Evolutionary conservation across 1,284 basidiomycete genomes (phyloP).

Genomic region (Malassezia nana): DNA sequence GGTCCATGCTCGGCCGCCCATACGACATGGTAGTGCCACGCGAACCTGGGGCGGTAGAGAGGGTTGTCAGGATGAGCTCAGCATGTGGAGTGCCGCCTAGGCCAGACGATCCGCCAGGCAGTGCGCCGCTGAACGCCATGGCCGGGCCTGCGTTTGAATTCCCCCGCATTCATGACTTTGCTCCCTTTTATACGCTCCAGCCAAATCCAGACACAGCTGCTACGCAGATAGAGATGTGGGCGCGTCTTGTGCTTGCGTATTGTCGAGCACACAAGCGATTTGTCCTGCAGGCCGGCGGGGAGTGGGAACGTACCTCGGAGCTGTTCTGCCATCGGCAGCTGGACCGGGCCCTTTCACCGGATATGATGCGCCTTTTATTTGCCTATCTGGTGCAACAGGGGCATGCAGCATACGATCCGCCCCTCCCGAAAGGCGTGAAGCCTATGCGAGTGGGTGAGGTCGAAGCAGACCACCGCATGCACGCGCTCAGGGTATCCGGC

Average conservation of each 20-base stretch:
- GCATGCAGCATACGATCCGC: conserved; percentile 14
- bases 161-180: conserved; percentile 53
- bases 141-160: conserved; percentile 40
- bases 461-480: conserved; percentile 3
- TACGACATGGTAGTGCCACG: not conserved
- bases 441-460: not conserved
- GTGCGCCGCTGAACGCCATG: not conserved
- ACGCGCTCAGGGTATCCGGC: conserved; percentile 8
- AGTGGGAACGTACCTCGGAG: conserved; percentile 18
- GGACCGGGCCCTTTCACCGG: conserved; percentile 14
- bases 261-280: conserved; percentile 50
- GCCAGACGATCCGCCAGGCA: too few relatives aligned
- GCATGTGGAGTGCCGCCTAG: not conserved
- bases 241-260: conserved; percentile 50
- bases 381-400: conserved; percentile 30
- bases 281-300: conserved; percentile 46
- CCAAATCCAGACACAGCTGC: conserved; percentile 51
- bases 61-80: not conserved
- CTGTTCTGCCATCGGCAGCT: conserved; percentile 12
- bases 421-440: conserved; percentile 5
- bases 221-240: conserved; percentile 53
- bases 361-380: conserved; percentile 24
- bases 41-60: not conserved
- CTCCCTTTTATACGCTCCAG: conserved; percentile 55
- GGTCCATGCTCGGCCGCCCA: not conserved